Evolutionary conservation across 2,329 filamentous ascomycete species (phyloP).

Genomic region (Knoxdaviesia proteae): DNA sequence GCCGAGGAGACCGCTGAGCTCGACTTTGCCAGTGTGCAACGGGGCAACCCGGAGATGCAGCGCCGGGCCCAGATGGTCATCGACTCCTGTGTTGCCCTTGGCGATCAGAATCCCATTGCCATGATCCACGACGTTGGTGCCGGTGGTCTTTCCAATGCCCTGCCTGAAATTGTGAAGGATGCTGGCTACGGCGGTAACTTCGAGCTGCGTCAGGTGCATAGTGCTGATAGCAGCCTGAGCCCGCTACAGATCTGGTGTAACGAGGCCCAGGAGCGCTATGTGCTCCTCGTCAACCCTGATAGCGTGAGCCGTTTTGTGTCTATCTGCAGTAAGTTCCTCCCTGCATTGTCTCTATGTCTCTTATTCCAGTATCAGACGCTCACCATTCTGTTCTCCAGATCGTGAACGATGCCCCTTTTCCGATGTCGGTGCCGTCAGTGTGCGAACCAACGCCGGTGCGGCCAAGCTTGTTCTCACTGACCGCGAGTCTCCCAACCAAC

Average conservation of each 20-base stretch:
- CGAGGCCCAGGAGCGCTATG: conserved; percentile 91
- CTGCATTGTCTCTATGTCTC: background rate
- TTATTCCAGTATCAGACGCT: conserved; percentile 5
- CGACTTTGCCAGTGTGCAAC: conserved; percentile 92
- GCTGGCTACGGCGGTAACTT: conserved; percentile 80
- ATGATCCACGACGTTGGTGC: conserved; percentile 97
- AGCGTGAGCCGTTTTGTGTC: conserved; percentile 55
- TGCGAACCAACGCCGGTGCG: conserved; percentile 38
- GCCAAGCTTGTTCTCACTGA: conserved; percentile 65
- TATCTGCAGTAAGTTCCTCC: conserved; percentile 31
- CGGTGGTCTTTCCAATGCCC: conserved; percentile 53
- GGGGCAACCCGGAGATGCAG: conserved; percentile 93
- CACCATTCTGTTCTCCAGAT: conserved; percentile 17
- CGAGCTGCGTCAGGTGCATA: conserved; percentile 86
- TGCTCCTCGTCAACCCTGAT: conserved; percentile 67
- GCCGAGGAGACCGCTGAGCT: conserved; percentile 78
- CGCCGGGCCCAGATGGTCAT: conserved; percentile 94
- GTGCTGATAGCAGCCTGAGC: conserved; percentile 75
- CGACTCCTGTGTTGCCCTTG: conserved; percentile 74
- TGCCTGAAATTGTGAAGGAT: conserved; percentile 73
- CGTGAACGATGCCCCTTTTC: conserved; percentile 87
- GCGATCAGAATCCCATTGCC: conserved; percentile 69
- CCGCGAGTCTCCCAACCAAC: conserved; percentile 52
- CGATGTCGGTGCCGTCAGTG: conserved; percentile 60
- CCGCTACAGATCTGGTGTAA: conserved; percentile 97